These are phyloP conservation scores for Capronia epimyces DNA, from an alignment of 2,329 filamentous ascomycete species.

Conservation along the genomic window DNA sequence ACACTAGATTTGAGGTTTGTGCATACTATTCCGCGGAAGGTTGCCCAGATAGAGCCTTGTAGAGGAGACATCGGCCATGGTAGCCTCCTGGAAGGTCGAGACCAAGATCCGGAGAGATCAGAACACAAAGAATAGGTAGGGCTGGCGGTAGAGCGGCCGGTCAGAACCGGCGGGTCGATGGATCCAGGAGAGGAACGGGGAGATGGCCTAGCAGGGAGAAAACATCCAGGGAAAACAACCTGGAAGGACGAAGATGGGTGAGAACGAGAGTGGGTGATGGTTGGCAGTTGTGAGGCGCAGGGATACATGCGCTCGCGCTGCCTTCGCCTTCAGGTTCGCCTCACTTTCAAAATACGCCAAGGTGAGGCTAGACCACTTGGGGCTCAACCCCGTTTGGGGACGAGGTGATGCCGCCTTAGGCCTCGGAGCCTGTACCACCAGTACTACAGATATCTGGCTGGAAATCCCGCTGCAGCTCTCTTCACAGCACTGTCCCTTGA, in stretches of 20 bases:
- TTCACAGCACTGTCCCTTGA: too few species aligned
- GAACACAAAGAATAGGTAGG: neutral
- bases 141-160: neutral
- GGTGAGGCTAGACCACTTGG: too few species aligned
- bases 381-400: too few species aligned
- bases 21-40: conserved; percentile 88
- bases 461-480: too few species aligned
- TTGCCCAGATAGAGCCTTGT: conserved; percentile 97
- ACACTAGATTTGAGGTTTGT: conserved; percentile 22
- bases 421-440: too few species aligned
- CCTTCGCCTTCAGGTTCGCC: too few species aligned
- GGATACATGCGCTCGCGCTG: too few species aligned
- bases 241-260: neutral
- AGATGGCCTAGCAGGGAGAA: conserved; percentile 4
- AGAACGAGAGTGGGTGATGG: neutral
- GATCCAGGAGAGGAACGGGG: neutral
- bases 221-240: neutral
- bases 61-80: conserved; percentile 82
- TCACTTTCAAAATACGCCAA: too few species aligned
- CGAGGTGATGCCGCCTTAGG: too few species aligned
- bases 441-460: too few species aligned
- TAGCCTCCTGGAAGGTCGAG: conserved; percentile 29
- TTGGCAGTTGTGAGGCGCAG: neutral
- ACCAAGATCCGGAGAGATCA: neutral
- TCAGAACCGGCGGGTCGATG: neutral